phyloP scores from a whole-genome alignment of 2,329 filamentous ascomycete species.

The Aspergillus tubingensis region DNA sequence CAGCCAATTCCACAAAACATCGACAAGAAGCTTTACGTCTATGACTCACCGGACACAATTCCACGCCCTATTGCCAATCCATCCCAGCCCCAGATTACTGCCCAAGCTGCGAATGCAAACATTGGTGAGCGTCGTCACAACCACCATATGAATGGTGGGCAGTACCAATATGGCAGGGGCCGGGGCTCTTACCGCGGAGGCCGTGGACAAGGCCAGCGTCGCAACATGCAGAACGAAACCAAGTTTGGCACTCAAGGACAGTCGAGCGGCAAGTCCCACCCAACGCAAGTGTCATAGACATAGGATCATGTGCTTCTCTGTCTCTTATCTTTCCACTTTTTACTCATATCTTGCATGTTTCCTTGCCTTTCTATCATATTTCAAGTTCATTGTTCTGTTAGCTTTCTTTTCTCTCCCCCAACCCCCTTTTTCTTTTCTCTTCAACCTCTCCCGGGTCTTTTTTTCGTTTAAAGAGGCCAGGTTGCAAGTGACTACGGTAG shows the following conservation, averaged over 20 bases:
- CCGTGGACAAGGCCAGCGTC: slow-evolving; percentile 47
- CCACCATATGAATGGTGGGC: slow-evolving; percentile 37
- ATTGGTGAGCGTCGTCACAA: slow-evolving; percentile 40
- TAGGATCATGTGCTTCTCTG: not conserved
- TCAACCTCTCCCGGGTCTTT: not conserved
- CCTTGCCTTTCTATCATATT: slow-evolving; percentile 3
- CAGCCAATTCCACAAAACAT: slow-evolving; percentile 92
- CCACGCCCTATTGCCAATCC: slow-evolving; percentile 73
- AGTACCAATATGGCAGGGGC: slow-evolving; percentile 41
- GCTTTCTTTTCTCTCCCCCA: slow-evolving; percentile 11
- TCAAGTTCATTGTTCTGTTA: slow-evolving; percentile 3
- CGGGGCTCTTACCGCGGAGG: slow-evolving; percentile 47
- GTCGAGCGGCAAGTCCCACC: slow-evolving; percentile 31
- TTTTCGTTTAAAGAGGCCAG: not conserved
- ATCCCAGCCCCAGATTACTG: slow-evolving; percentile 33
- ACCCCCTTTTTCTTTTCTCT: slow-evolving; percentile 4
- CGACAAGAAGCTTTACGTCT: slow-evolving; percentile 97
- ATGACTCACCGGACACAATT: slow-evolving; percentile 93
- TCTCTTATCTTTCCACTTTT: not conserved
- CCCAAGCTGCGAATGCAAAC: slow-evolving; percentile 22
- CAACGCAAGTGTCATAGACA: slow-evolving; percentile 33
- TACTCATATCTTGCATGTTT: not conserved
- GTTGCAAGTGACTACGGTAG: not conserved
- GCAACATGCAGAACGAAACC: slow-evolving; percentile 37
- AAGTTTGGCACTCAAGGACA: slow-evolving; percentile 32